Evolutionary conservation across 371 early-diverging fungal species (phyloP).

Genomic region (Mortierella sp.): DNA sequence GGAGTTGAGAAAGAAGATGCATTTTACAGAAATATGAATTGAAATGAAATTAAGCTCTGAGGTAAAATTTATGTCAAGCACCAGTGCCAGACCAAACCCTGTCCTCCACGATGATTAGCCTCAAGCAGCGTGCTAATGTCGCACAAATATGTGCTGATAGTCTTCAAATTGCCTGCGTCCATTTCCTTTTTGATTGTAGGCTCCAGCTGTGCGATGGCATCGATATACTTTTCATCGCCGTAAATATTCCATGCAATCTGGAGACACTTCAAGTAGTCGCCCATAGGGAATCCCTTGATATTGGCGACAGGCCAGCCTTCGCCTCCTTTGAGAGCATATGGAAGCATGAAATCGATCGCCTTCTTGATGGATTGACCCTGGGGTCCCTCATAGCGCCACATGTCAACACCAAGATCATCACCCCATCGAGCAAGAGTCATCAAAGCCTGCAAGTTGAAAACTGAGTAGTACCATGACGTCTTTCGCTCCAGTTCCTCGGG

Average conservation of each 20-base stretch:
- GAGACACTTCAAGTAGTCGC: constrained; percentile 55
- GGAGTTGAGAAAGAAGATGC: no score
- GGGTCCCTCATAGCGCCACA: constrained; percentile 56
- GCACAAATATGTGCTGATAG: constrained; percentile 39
- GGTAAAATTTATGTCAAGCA: constrained; percentile 46
- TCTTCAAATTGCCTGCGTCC: constrained; percentile 32
- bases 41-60: no score
- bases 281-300: constrained; percentile 43
- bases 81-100: constrained; percentile 56
- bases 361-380: constrained; percentile 58
- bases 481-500: constrained; percentile 57
- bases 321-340: constrained; percentile 58
- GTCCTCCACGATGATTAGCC: constrained; percentile 41
- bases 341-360: constrained; percentile 65
- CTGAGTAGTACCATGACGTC: constrained; percentile 60
- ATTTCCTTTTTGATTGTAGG: constrained; percentile 31
- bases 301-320: constrained; percentile 60
- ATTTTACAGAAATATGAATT: no score
- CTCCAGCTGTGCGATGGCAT: constrained; percentile 31
- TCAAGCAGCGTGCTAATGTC: constrained; percentile 45
- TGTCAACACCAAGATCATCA: constrained; percentile 44
- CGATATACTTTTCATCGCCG: constrained; percentile 52
- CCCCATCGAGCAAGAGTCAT: constrained; percentile 58
- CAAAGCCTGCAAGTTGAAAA: constrained; percentile 59
- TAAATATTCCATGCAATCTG: constrained; percentile 62